Percentiles rank a stretch among this genome's conserved stretches.
Evolutionary conservation across 805 yeast genomes (phyloP).

Genomic region (Cyberlindnera sargentensis): DNA sequence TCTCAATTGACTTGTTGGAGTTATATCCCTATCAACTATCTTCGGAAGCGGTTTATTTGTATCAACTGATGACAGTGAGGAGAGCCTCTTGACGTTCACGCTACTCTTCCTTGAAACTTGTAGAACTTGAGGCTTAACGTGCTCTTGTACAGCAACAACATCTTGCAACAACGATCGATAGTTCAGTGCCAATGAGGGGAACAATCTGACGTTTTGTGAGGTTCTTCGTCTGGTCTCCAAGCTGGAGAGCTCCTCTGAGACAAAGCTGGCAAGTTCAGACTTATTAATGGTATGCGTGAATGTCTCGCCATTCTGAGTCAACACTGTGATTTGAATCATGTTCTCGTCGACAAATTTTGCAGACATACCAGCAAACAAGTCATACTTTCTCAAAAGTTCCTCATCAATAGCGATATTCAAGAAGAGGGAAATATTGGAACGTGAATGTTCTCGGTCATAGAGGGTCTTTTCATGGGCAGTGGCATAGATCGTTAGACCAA

Average conservation of each 20-base stretch:
- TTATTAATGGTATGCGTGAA: slow-evolving; percentile 23
- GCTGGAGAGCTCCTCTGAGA: slow-evolving; percentile 33
- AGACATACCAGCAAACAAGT: slow-evolving; percentile 41
- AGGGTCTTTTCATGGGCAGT: slow-evolving; percentile 60
- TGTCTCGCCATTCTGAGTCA: slow-evolving; percentile 19
- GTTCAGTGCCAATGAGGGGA: slow-evolving; percentile 6
- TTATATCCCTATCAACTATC: slow-evolving; percentile 3
- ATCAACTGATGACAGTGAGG: slow-evolving; percentile 16
- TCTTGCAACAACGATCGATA: slow-evolving; percentile 3
- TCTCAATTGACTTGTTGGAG: slow-evolving; percentile 1
- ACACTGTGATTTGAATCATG: slow-evolving; percentile 17
- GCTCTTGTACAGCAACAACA: not conserved
- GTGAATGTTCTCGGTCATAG: slow-evolving; percentile 47
- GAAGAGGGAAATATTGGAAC: slow-evolving; percentile 59
- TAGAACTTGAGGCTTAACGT: not conserved
- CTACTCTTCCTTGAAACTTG: slow-evolving; percentile 12
- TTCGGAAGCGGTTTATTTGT: slow-evolving; percentile 17
- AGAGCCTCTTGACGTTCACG: slow-evolving; percentile 9
- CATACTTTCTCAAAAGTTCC: slow-evolving; percentile 28
- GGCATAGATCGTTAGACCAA: slow-evolving; percentile 42
- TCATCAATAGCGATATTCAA: slow-evolving; percentile 47
- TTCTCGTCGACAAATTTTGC: slow-evolving; percentile 34
- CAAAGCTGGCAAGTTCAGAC: slow-evolving; percentile 27
- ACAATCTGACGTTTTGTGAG: slow-evolving; percentile 5
- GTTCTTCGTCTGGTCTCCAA: slow-evolving; percentile 16